Evolutionary conservation across 805 yeast genomes (phyloP), one percentile per base, ranked within the genome.

Genomic region (Metschnikowia borealis): DNA sequence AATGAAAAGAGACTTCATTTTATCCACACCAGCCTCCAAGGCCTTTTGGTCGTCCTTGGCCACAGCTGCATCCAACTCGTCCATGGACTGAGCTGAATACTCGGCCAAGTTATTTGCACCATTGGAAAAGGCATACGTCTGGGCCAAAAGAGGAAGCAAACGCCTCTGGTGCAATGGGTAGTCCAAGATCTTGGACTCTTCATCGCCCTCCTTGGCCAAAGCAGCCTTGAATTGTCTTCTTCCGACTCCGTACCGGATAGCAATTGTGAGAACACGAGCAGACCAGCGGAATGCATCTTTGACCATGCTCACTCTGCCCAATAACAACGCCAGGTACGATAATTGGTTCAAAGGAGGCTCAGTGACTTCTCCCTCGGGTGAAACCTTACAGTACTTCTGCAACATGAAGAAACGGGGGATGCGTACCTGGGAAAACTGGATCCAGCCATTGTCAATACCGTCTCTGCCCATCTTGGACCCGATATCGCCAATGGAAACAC

Each of bases 381-480:
- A 73, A 48, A 91, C 88, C 62, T 82, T 79, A 47, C 90, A 81
- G 69, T 84, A 90, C 67, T 84, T 87, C 68, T 84, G 83, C 61
- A 91, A 74, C 94, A 91, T 83, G 68, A 78, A 87, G 64, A 79
- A 84, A 54, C 90, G 80, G 49, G 97, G 97, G 55, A 91, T 87
- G 46, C 83, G 77, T 46, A 89, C 97, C 59, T 84, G 77, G 45
- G 87, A 76, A 71, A 87, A 91, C 70, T 90, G 97, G 62, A 91
- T 88, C 97, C 97, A 91, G 48, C 97, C 97, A 67, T 91, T 91
- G 64, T 91, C 97, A 57, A 91, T 87, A 51, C 96, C 97, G 62
- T 90, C 94, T 62, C 97, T 79, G 48, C 97, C 97, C 96, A 91
- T 89, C 71, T 91, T 91, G 56, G 87, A 82, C 50, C 97, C 97